Evolutionary conservation across 164 flowering plant species (phyloP).

Genomic region (Vitis rotundifolia): DNA sequence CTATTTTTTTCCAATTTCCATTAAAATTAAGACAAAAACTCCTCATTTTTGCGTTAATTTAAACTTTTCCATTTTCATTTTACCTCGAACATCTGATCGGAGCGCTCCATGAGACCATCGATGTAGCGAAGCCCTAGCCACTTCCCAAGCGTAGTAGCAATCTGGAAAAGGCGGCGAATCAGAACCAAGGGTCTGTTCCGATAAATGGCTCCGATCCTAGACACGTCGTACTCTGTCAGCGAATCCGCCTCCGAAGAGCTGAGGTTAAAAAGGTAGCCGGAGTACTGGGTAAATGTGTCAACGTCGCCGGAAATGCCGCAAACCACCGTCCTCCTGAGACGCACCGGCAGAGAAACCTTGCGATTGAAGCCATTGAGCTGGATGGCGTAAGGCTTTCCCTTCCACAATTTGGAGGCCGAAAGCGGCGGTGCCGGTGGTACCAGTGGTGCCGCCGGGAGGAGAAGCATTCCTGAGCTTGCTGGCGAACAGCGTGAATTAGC

Average conservation of each 20-base stretch:
- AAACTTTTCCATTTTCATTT: background rate
- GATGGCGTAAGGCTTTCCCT: too few species aligned
- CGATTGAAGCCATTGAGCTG: background rate
- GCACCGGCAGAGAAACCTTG: background rate
- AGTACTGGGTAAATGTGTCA: conserved; percentile 75
- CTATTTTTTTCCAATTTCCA: too few species aligned
- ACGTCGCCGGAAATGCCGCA: conserved; percentile 27
- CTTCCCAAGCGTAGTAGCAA: conserved; percentile 55
- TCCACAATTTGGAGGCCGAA: background rate
- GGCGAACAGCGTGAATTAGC: background rate
- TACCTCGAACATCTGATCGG: conserved; percentile 85
- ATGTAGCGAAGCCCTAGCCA: conserved; percentile 71
- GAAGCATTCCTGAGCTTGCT: background rate
- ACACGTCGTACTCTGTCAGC: conserved; percentile 46
- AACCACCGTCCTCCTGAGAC: too few species aligned
- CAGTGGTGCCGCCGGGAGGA: conserved; percentile 9
- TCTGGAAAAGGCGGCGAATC: conserved; percentile 70
- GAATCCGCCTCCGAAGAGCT: conserved; percentile 54
- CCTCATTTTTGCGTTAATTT: background rate
- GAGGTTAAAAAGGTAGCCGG: conserved; percentile 80
- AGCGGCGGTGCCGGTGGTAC: conserved; percentile 5
- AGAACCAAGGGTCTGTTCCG: conserved; percentile 62
- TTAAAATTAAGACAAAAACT: too few species aligned
- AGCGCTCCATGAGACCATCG: conserved; percentile 50
- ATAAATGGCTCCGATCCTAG: conserved; percentile 55